Conservation (phyloP, 1,139 yeast genomes). For the Arxiozyma slooffiae region DNA sequence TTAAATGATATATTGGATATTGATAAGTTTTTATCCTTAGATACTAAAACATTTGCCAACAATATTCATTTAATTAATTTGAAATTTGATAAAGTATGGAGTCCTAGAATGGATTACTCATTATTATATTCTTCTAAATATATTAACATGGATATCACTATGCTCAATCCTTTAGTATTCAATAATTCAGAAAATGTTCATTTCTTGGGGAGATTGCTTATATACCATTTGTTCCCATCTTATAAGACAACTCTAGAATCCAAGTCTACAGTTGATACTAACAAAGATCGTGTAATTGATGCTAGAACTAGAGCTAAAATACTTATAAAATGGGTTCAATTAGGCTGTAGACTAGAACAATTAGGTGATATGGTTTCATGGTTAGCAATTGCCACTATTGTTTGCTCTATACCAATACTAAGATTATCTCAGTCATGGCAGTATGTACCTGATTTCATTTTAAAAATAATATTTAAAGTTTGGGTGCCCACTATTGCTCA, state of each 20-base stretch:
- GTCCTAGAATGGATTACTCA: slow-evolving; percentile 58
- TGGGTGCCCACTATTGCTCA: slow-evolving; percentile 96
- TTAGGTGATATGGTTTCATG: slow-evolving; percentile 92
- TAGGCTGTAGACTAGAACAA: slow-evolving; percentile 69
- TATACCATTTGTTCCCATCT: slow-evolving; percentile 54
- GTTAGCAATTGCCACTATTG: slow-evolving; percentile 79
- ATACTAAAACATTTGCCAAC: slow-evolving; percentile 43
- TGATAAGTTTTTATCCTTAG: slow-evolving; percentile 37
- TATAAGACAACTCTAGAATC: slow-evolving; percentile 4
- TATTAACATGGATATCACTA: slow-evolving; percentile 27
- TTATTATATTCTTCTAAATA: slow-evolving; percentile 42
- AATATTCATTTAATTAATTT: slow-evolving; percentile 50
- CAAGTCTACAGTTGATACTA: slow-evolving; percentile 7
- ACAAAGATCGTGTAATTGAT: slow-evolving; percentile 6
- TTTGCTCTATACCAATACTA: slow-evolving; percentile 74
- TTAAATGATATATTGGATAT: slow-evolving; percentile 22
- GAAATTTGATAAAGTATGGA: slow-evolving; percentile 56
- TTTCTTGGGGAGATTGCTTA: slow-evolving; percentile 60
- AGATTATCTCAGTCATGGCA: slow-evolving; percentile 73
- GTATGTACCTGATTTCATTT: slow-evolving; percentile 49
- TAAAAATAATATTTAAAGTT: slow-evolving; percentile 60
- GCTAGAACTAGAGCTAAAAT: slow-evolving; percentile 49
- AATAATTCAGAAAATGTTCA: slow-evolving; percentile 61
- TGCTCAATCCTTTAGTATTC: slow-evolving; percentile 48
- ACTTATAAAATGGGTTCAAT: slow-evolving; percentile 74